These are phyloP conservation scores for Ganoderma lingzhi DNA, from an alignment of 1,284 basidiomycete species.

Conservation along the genomic window DNA sequence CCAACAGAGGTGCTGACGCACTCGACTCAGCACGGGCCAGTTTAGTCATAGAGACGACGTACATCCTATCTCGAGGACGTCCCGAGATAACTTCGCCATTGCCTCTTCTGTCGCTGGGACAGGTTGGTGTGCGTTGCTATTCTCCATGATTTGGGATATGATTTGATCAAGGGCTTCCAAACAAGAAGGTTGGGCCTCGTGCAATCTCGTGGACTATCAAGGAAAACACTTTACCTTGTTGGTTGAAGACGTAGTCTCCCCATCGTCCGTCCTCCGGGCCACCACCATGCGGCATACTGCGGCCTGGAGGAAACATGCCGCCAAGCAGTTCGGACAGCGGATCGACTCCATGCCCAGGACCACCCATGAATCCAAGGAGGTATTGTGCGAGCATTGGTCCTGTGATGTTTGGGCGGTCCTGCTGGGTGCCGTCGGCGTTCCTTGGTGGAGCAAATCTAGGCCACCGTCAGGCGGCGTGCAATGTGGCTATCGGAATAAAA, in stretches of 20 bases:
- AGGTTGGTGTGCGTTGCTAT: slow-evolving; percentile 68
- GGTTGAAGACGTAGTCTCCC: slow-evolving; percentile 87
- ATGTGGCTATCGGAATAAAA: not conserved
- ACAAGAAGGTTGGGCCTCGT: slow-evolving; percentile 10
- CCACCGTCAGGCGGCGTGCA: slow-evolving; percentile 16
- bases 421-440: slow-evolving; percentile 37
- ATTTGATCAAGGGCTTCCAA: slow-evolving; percentile 76
- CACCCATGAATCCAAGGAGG: slow-evolving; percentile 64
- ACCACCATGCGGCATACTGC: slow-evolving; percentile 36
- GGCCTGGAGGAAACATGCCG: slow-evolving; percentile 36
- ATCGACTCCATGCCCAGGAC: slow-evolving; percentile 46
- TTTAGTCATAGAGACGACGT: slow-evolving; percentile 36
- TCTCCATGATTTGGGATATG: slow-evolving; percentile 80
- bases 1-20: slow-evolving; percentile 57
- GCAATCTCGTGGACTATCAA: not conserved
- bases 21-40: not conserved
- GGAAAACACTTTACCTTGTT: slow-evolving; percentile 62
- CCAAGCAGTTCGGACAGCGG: slow-evolving; percentile 52
- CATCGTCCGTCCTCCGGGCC: slow-evolving; percentile 57
- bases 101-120: slow-evolving; percentile 81
- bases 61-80: slow-evolving; percentile 71
- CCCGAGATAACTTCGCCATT: slow-evolving; percentile 65
- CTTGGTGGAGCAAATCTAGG: slow-evolving; percentile 22
- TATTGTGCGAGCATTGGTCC: slow-evolving; percentile 77
- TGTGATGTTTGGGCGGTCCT: slow-evolving; percentile 49